A percentile compares a stretch with the other conserved stretches of the same genome.
phyloP scores from a whole-genome alignment of 2,329 filamentous ascomycete species.

The Xylariaceae sp. region DNA sequence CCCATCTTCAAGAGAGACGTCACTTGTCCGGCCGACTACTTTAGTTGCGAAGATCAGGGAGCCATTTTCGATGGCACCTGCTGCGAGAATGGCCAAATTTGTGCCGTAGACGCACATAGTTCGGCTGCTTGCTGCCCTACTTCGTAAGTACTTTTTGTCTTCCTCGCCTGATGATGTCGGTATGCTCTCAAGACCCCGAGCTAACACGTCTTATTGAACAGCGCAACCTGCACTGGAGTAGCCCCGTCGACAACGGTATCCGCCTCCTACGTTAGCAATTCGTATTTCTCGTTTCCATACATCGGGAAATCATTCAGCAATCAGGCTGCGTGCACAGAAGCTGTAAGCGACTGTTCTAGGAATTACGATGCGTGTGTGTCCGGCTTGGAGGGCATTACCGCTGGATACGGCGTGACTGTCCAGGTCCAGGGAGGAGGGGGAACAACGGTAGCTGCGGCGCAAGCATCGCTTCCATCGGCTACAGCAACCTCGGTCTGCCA shows the following conservation, averaged over 20 bases:
- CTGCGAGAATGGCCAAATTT: constrained; percentile 47
- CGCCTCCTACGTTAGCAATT: constrained; percentile 51
- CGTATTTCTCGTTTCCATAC: constrained; percentile 58
- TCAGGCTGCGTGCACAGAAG: constrained; percentile 46
- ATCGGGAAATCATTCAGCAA: constrained; percentile 49
- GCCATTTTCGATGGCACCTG: constrained; percentile 44
- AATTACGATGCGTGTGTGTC: constrained; percentile 53
- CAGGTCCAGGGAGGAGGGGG: constrained; percentile 49
- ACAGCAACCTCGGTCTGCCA: constrained; percentile 51
- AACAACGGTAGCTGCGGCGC: constrained; percentile 44
- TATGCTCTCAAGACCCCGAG: too few species aligned
- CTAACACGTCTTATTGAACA: constrained; percentile 17
- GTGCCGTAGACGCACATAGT: constrained; percentile 44
- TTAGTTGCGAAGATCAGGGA: constrained; percentile 46
- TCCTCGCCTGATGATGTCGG: too few species aligned
- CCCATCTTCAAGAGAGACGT: constrained; percentile 22
- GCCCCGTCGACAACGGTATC: constrained; percentile 36
- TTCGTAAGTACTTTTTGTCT: constrained; percentile 41
- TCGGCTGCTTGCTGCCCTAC: constrained; percentile 51
- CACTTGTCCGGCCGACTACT: constrained; percentile 45
- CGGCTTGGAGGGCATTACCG: constrained; percentile 38
- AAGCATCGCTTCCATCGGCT: constrained; percentile 35
- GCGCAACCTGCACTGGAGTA: constrained; percentile 52
- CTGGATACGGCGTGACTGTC: constrained; percentile 50
- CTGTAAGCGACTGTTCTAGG: constrained; percentile 45